Conservation (phyloP, 1,139 yeast species). For the Saccharomyces uvarum region DNA sequence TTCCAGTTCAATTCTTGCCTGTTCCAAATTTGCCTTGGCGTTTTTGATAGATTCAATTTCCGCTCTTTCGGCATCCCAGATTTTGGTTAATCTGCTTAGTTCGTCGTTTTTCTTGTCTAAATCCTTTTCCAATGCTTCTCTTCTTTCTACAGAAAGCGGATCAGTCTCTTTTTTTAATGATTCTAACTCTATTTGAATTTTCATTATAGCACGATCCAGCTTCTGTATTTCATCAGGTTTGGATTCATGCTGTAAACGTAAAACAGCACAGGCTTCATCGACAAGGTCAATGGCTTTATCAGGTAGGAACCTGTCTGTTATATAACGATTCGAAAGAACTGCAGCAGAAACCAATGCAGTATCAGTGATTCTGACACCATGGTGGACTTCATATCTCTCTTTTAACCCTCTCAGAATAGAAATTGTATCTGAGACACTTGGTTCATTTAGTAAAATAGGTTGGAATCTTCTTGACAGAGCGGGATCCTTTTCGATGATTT, state of each 20-base stretch:
- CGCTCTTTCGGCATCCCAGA: slow-evolving; percentile 79
- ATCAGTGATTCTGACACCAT: slow-evolving; percentile 94
- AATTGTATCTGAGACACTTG: slow-evolving; percentile 86
- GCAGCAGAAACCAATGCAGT: slow-evolving; percentile 93
- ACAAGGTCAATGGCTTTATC: slow-evolving; percentile 95
- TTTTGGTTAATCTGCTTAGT: slow-evolving; percentile 57
- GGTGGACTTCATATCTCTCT: slow-evolving; percentile 93
- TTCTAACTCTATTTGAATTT: slow-evolving; percentile 89
- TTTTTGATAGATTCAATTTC: slow-evolving; percentile 68
- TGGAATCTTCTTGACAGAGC: slow-evolving; percentile 90
- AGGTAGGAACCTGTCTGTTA: slow-evolving; percentile 84
- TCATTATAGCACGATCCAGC: slow-evolving; percentile 83
- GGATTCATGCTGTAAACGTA: slow-evolving; percentile 90
- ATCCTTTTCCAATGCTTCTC: slow-evolving; percentile 55
- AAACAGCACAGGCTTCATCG: slow-evolving; percentile 94
- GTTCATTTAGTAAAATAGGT: slow-evolving; percentile 79
- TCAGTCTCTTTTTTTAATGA: slow-evolving; percentile 90
- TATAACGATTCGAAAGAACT: slow-evolving; percentile 78
- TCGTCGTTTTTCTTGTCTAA: slow-evolving; percentile 57
- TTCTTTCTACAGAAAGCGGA: slow-evolving; percentile 70
- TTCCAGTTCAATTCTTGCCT: slow-evolving; percentile 75
- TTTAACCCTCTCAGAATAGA: slow-evolving; percentile 88
- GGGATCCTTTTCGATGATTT: slow-evolving; percentile 86
- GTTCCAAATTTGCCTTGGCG: slow-evolving; percentile 76
- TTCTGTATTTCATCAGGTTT: slow-evolving; percentile 92